Percentiles rank a stretch among this genome's conserved stretches.
Evolutionary conservation across 1,139 yeast species (phyloP).

Genomic region (Suhomyces bribrorum): DNA sequence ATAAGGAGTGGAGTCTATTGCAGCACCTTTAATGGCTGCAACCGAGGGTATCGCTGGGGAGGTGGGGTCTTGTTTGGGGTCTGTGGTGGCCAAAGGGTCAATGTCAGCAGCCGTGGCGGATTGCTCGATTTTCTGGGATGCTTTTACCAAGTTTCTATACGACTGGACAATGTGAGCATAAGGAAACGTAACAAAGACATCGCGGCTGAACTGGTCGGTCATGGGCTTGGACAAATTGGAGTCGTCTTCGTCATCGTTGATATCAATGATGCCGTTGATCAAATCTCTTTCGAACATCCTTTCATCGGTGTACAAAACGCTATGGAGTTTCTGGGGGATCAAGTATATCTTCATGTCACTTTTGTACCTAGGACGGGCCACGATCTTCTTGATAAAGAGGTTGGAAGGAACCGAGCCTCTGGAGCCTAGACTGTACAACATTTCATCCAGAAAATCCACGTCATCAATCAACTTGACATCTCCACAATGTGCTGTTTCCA

Average conservation of each 20-base stretch:
- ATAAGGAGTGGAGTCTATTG: no score
- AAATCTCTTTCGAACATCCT: slow-evolving; percentile 55
- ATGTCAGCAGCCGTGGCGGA: slow-evolving; percentile 1
- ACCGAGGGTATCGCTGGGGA: no score
- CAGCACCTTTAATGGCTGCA: no score
- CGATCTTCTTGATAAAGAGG: slow-evolving; percentile 45
- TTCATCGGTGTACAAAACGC: slow-evolving; percentile 51
- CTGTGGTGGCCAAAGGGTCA: not conserved
- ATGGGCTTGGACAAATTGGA: slow-evolving; percentile 4
- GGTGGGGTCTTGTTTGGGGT: no score
- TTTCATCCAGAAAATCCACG: slow-evolving; percentile 45
- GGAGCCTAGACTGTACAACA: slow-evolving; percentile 42
- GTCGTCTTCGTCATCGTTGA: slow-evolving; percentile 10
- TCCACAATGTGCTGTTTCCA: slow-evolving; percentile 58
- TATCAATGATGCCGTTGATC: slow-evolving; percentile 48
- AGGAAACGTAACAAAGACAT: slow-evolving; percentile 29
- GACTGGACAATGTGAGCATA: slow-evolving; percentile 20
- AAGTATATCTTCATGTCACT: slow-evolving; percentile 51
- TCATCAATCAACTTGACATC: slow-evolving; percentile 51
- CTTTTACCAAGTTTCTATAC: slow-evolving; percentile 16
- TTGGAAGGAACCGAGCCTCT: slow-evolving; percentile 45
- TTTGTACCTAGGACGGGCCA: slow-evolving; percentile 55
- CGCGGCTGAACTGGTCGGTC: slow-evolving; percentile 10
- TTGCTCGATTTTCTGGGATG: slow-evolving; percentile 8
- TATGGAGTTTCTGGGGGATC: slow-evolving; percentile 26